Base-by-base conservation (phyloP, 2,329 filamentous ascomycete genomes). In the Talaromyces sp. region DNA sequence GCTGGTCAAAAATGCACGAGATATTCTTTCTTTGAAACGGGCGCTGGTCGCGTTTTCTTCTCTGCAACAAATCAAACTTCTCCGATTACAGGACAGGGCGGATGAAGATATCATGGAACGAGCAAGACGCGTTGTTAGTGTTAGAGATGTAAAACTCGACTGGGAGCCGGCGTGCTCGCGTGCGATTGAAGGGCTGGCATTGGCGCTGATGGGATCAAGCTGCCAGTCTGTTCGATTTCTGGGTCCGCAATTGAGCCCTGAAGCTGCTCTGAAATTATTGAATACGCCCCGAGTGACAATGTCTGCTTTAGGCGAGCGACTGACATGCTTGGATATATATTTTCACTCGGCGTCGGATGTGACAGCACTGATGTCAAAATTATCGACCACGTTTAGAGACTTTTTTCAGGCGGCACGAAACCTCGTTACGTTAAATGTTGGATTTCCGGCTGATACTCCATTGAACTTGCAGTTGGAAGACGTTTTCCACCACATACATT, bases 101-200 rank as follows among this genome's bases (percentile, higher is more conserved):
- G 87, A 89, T 70, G 81, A 82, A 56, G 75, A 80, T 24, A 78
- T 88, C 14, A 77, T 85, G 54, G 77, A 80, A 16, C 85, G 84
- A 68, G 79, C 88, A 52, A 79, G 80, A 56, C 76, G 81, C 57
- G 79, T 82, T 65, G 79, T 81, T 52, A 80, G 63, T 70, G 79
- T 78, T 64, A 75, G 80, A 22, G 76, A 83, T 16, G 78, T 85
- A 14, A 79, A 84, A 67, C 78, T 87, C 27, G 81, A 84, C 68
- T 90, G 88, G 88, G 83, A 84, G 50, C 80, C 82, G 14, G 88
- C 88, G 19, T 90, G 86, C 70, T 82, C 84, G 11, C 86, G 88
- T 70, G 86, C 85, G 37, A 82, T 86, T 6, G 84, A 81, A 66
- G 88, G 84, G 2, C 80, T 90, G 27, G 83, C 84, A 8, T 75